These are phyloP conservation scores for Pleurotus djamor DNA, from an alignment of 768 basidiomycete species.

Conservation along the genomic window DNA sequence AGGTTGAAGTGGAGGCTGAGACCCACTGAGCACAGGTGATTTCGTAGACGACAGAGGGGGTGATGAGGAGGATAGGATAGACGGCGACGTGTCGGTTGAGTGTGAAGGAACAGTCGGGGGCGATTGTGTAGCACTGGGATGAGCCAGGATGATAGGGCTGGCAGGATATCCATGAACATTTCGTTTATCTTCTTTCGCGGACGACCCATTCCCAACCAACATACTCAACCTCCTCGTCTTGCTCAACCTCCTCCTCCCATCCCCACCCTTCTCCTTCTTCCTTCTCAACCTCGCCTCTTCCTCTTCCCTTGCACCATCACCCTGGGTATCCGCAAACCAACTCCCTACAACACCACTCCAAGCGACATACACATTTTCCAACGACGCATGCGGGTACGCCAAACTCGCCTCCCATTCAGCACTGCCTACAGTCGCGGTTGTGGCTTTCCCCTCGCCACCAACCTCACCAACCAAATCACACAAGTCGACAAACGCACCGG, in stretches of 20 bases:
- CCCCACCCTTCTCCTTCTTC: neutral
- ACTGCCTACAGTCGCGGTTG: too few relatives aligned
- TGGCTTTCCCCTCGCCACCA: neutral
- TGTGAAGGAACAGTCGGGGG: too few relatives aligned
- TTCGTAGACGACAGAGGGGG: neutral
- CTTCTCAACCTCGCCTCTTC: neutral
- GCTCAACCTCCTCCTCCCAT: neutral
- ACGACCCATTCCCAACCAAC: neutral
- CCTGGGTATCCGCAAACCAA: constrained; percentile 25
- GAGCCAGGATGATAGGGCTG: too few relatives aligned
- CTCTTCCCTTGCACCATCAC: neutral
- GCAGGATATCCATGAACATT: neutral
- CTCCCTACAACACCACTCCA: constrained; percentile 48
- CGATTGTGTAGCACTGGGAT: too few relatives aligned
- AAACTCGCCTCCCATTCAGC: constrained; percentile 37
- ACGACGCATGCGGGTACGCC: neutral
- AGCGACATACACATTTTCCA: constrained; percentile 42
- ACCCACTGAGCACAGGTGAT: neutral
- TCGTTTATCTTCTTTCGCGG: neutral
- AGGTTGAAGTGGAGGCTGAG: neutral
- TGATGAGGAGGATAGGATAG: neutral
- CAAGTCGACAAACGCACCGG: constrained; percentile 41
- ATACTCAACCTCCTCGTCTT: neutral
- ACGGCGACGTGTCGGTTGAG: neutral
- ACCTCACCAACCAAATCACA: neutral